Base-by-base conservation (phyloP, 805 yeast genomes). In the Yarrowia divulgata region DNA sequence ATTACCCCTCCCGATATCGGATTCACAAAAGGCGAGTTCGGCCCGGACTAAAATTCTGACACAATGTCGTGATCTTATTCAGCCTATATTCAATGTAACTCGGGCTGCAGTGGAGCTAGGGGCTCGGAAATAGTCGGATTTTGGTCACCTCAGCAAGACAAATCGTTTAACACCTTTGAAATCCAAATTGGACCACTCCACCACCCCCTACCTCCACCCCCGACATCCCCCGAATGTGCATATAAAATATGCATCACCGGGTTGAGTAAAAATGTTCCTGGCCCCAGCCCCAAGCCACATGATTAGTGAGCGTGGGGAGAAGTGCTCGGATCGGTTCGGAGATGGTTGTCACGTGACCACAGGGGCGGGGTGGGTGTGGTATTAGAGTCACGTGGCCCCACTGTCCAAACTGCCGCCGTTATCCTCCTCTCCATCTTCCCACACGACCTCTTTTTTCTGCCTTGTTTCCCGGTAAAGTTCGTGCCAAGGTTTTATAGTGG, bases 391-490 rank as follows among this genome's bases (percentile, higher is more conserved):
- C 58, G 43, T 52, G 58, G 35, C 40, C 12, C 4, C 23, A 9
- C 14, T 14, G 9, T 8, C 9, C 2, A 13, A 3, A 1, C 13
- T 23, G 6, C 23, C 18, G 12, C 19, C 10, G 12, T 29, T 14
- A 29, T 8, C 14, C 7, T 8, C 7, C 4, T 29, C 35, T 34
- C 8, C 40, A 39, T 16, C 14, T 4, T n/a, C 58, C 58, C 58
- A 52, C 58, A 35, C 58, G 58, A 52, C 43, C 58, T 52, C 58
- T 35, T 52, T 43, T 52, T 34, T 35, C 58, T 52, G 57, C 43
- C 32, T 52, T 35, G 58, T 52, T 13, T 13, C 32, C 10, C 32
- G 10, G n/a, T 14, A 49, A 32, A 23, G 19, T 32, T 32, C 39
- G 16, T 23, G 54, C 42, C 43, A 35, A 52, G 43, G 58, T 52